Evolutionary conservation across 345 rosid genomes (phyloP).

Genomic region (Gossypium ekmanianum): DNA sequence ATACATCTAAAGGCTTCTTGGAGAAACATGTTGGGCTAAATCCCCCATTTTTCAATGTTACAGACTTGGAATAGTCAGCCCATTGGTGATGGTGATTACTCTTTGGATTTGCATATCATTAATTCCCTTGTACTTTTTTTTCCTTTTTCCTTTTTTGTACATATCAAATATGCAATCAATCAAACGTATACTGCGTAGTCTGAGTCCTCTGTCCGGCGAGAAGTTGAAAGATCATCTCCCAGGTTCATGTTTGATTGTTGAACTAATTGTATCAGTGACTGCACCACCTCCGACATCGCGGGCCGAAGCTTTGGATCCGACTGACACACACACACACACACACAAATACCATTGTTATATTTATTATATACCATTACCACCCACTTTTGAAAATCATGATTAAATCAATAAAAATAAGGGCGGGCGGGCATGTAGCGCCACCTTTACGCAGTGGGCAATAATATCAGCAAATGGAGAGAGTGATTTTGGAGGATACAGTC

Average conservation of each 20-base stretch:
- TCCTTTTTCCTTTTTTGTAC: not conserved
- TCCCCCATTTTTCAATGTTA: no score
- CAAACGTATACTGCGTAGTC: slow-evolving; percentile 19
- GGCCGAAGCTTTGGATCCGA: slow-evolving; percentile 78
- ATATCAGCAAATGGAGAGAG: slow-evolving; percentile 73
- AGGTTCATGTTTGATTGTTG: slow-evolving; percentile 49
- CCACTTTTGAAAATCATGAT: not conserved
- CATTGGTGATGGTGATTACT: no score
- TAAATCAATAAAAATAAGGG: no score
- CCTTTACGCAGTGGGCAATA: slow-evolving; percentile 84
- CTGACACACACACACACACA: slow-evolving; percentile 18
- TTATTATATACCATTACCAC: no score
- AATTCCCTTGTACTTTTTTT: no score
- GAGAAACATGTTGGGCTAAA: no score
- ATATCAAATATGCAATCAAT: not conserved
- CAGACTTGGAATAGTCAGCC: no score
- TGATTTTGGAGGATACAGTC: slow-evolving; percentile 79
- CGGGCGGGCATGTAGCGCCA: slow-evolving; percentile 6
- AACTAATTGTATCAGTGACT: slow-evolving; percentile 65
- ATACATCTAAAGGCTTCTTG: no score
- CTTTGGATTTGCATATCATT: no score
- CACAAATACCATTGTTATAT: not conserved
- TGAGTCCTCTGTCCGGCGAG: slow-evolving; percentile 46
- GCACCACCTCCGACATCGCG: slow-evolving; percentile 83
- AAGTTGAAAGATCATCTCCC: slow-evolving; percentile 50